phyloP scores from a whole-genome alignment of 805 yeast genomes.

The Pichia paraexigua region DNA sequence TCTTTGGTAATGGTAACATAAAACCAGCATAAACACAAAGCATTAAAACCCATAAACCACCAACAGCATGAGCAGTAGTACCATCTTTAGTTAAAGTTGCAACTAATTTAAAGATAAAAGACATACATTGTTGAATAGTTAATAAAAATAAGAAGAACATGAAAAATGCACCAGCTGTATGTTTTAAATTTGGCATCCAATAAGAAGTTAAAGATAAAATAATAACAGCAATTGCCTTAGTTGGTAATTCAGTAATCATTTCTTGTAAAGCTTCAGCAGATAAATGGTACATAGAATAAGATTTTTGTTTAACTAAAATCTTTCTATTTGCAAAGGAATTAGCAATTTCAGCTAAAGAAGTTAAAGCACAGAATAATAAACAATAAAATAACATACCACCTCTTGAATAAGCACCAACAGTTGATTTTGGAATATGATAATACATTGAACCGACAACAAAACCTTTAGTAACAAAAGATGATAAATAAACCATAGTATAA shows the following conservation, averaged over 20 bases:
- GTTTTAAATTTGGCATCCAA: constrained; percentile 46
- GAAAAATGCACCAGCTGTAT: constrained; percentile 50
- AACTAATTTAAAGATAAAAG: constrained; percentile 44
- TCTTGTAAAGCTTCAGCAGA: constrained; percentile 59
- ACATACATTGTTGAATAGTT: constrained; percentile 42
- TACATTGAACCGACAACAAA: constrained; percentile 55
- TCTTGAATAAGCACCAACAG: constrained; percentile 51
- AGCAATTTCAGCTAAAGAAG: constrained; percentile 57
- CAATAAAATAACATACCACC: constrained; percentile 58
- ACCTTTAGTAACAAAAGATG: constrained; percentile 51
- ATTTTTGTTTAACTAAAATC: constrained; percentile 54
- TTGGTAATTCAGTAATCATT: constrained; percentile 52
- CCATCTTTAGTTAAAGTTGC: constrained; percentile 47
- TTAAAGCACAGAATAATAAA: constrained; percentile 51
- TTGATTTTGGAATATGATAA: constrained; percentile 41
- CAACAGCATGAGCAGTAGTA: constrained; percentile 48
- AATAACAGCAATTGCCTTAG: constrained; percentile 43
- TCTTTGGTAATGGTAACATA: constrained; percentile 32
- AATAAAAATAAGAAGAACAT: constrained; percentile 36
- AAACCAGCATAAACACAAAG: constrained; percentile 52
- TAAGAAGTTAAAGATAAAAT: constrained; percentile 39
- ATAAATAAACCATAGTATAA: constrained; percentile 43
- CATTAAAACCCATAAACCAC: constrained; percentile 47
- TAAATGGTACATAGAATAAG: constrained; percentile 54
- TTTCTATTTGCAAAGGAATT: constrained; percentile 53